Evolutionary conservation across 208 protist genomes (phyloP).

Genomic region (Crithidia thermophila): DNA sequence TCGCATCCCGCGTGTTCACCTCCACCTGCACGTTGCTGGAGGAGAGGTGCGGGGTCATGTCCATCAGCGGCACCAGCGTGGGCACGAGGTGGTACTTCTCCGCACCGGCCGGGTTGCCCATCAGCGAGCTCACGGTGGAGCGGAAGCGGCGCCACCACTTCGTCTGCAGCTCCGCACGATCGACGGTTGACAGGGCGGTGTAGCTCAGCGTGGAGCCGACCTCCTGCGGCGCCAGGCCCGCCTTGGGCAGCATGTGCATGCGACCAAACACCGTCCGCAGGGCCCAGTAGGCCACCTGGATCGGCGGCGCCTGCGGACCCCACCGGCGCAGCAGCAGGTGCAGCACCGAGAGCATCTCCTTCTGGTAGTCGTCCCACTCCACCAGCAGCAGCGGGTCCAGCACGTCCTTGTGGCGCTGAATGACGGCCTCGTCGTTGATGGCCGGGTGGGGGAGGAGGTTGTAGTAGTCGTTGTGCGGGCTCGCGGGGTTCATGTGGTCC

Average conservation of each 20-base stretch:
- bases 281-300: conserved; percentile 83
- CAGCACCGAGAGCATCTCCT: conserved; percentile 64
- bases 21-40: conserved; percentile 76
- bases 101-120: conserved; percentile 38
- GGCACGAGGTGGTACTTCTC: conserved; percentile 72
- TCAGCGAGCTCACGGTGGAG: conserved; percentile 31
- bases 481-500: conserved; percentile 53
- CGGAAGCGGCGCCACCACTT: conserved; percentile 42
- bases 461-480: conserved; percentile 58
- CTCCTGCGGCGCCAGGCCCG: conserved; percentile 53
- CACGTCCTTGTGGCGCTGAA: conserved; percentile 67
- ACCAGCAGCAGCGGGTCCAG: conserved; percentile 68
- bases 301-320: conserved; percentile 48
- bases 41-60: conserved; percentile 69
- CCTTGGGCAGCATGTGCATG: conserved; percentile 73
- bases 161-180: conserved; percentile 52
- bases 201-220: conserved; percentile 65
- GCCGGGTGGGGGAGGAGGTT: conserved; percentile 72
- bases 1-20: conserved; percentile 42
- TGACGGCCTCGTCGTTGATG: conserved; percentile 62
- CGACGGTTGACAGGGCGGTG: conserved; percentile 56
- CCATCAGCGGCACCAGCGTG: conserved; percentile 73
- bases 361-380: conserved; percentile 87
- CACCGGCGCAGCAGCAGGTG: conserved; percentile 52
- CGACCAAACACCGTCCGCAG: conserved; percentile 71